Evolutionary conservation across 2,329 filamentous ascomycete genomes (phyloP).

Genomic region (Trichoderma atrobrunneum): DNA sequence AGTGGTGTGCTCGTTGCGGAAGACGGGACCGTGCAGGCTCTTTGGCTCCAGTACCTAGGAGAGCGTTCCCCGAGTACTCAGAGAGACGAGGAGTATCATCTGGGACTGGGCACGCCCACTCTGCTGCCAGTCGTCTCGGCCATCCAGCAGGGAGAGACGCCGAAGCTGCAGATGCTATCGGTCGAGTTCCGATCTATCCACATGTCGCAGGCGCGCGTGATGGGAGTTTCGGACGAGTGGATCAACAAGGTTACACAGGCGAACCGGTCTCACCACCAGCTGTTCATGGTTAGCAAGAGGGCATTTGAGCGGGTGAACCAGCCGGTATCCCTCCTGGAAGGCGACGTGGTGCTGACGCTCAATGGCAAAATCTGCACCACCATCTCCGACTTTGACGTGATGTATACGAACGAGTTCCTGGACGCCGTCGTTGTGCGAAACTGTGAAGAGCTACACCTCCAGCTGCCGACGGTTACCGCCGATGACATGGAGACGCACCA

Average conservation of each 20-base stretch:
- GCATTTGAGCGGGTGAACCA: slow-evolving; percentile 57
- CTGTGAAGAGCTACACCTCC: slow-evolving; percentile 72
- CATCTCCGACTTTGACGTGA: slow-evolving; percentile 88
- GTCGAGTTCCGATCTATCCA: slow-evolving; percentile 94
- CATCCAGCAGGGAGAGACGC: slow-evolving; percentile 75
- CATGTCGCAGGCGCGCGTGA: slow-evolving; percentile 94
- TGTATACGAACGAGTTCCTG: slow-evolving; percentile 85
- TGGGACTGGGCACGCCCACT: slow-evolving; percentile 85
- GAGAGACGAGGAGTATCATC: slow-evolving; percentile 93
- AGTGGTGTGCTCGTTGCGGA: slow-evolving; percentile 88
- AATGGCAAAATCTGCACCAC: slow-evolving; percentile 92
- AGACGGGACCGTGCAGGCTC: slow-evolving; percentile 87
- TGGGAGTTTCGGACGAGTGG: slow-evolving; percentile 96
- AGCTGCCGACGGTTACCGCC: slow-evolving; percentile 81
- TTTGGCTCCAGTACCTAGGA: slow-evolving; percentile 96
- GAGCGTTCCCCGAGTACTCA: slow-evolving; percentile 76
- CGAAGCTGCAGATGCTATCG: slow-evolving; percentile 83
- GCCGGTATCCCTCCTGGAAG: slow-evolving; percentile 68
- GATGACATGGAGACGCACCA: slow-evolving; percentile 90
- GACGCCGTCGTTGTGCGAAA: slow-evolving; percentile 85
- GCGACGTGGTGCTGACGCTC: slow-evolving; percentile 86
- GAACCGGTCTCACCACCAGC: slow-evolving; percentile 88
- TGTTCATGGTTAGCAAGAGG: slow-evolving; percentile 98
- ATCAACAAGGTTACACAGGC: slow-evolving; percentile 84
- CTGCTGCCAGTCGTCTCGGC: slow-evolving; percentile 84